Evolutionary conservation across 2,329 filamentous ascomycete species (phyloP), one percentile per base, ranked within the genome.

Genomic region (Diplodia seriata): DNA sequence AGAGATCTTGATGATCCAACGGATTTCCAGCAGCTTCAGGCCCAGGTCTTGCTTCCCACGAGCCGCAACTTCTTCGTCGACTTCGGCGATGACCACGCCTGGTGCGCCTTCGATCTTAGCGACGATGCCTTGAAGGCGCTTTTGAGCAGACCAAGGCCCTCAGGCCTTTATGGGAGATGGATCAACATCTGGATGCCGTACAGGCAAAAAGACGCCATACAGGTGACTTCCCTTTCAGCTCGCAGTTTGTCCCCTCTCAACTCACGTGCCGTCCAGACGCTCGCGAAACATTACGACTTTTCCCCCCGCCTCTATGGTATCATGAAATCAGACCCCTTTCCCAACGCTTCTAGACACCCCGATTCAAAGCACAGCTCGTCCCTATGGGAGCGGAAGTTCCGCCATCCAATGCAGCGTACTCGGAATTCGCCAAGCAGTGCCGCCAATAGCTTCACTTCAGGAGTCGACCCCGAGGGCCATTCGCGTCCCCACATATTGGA

Each of bases 121-220:
- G 72, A 76, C 1, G 70, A 77, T 1, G 80, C 84, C 3, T 68
- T 79, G 14, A 71, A 73, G 38, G 70, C 73, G 8, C 63, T 70
- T n/a, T n/a, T 84, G 38, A 69, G 73, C 12, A 69, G 70, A 12
- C 69, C 74, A 73, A 80, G 83, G 68, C 82, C 85, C 2, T 78
- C 77, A 50, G 82, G 80, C 59, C 78, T 84, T 55, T 84, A 82
- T 69, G 88, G 90, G 4, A 84, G 90, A 76, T 93, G 91, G 91
- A 91, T 93, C 71, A 91, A 93, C 70, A 84, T 93, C 31, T 93
- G 90, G 89, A 83, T 86, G 56, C 90, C 90, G 0, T 85, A 87
- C 72, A 76, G 78, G 20, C 89, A 92, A 72, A 81, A 80, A 43
- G 81, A 85, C 3, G 74, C 85, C 11, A 82, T 93, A 54, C 81